Conservation (phyloP, 768 basidiomycete genomes). For the Stropharia rugosoannulata region DNA sequence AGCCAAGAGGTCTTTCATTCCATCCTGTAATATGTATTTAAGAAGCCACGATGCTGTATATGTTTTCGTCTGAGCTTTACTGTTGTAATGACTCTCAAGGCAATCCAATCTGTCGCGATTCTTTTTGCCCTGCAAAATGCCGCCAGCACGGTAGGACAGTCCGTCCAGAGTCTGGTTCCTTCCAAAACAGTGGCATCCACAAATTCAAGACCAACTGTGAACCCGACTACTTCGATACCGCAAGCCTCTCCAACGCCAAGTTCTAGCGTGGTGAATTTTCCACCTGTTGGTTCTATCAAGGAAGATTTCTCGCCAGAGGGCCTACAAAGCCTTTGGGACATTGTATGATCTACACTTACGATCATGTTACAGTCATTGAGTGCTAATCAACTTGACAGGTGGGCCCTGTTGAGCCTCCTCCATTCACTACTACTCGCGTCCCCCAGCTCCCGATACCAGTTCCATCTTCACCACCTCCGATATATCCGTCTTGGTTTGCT, state of each 20-base stretch:
- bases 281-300: slow-evolving; percentile 38
- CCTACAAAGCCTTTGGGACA: slow-evolving; percentile 39
- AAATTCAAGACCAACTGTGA: not conserved
- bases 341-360: slow-evolving; percentile 23
- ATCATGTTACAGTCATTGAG: not conserved
- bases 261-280: slow-evolving; percentile 27
- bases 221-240: slow-evolving; percentile 7
- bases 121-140: too few relatives aligned
- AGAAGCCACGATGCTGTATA: too few relatives aligned
- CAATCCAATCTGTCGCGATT: too few relatives aligned
- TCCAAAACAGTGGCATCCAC: not conserved
- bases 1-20: too few relatives aligned
- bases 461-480: slow-evolving; percentile 42
- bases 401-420: slow-evolving; percentile 41
- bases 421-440: slow-evolving; percentile 43
- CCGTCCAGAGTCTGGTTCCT: not conserved
- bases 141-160: too few relatives aligned
- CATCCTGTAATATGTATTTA: too few relatives aligned
- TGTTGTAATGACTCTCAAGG: too few relatives aligned
- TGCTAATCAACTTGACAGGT: slow-evolving; percentile 26
- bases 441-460: slow-evolving; percentile 35
- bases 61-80: too few relatives aligned
- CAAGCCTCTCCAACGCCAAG: slow-evolving; percentile 1
- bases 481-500: slow-evolving; percentile 47
- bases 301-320: slow-evolving; percentile 39